These are phyloP conservation scores for Podila verticillata DNA, from an alignment of 192 early-diverging fungal genomes.

Conservation along the genomic window DNA sequence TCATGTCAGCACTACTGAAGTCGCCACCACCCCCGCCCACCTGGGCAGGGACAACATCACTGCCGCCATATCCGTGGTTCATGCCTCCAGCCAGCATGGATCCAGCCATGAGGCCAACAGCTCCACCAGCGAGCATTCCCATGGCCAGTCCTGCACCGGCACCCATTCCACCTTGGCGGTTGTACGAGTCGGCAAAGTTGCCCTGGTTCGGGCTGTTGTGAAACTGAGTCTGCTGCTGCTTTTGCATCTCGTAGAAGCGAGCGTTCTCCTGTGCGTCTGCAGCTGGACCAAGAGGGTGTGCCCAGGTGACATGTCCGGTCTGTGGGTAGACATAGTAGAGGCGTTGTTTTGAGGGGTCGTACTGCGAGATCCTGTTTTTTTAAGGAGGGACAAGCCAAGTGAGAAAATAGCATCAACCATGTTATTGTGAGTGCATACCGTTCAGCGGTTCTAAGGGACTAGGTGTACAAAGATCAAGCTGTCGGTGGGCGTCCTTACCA, in stretches of 20 bases:
- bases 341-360: constrained; percentile 31
- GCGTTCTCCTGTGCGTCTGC: constrained; percentile 30
- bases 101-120: constrained; percentile 36
- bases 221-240: constrained; percentile 17
- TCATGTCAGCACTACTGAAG: constrained; percentile 2
- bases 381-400: not conserved
- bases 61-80: constrained; percentile 5
- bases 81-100: constrained; percentile 22
- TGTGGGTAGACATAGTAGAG: constrained; percentile 47
- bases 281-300: constrained; percentile 19
- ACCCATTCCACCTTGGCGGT: constrained; percentile 42
- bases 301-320: constrained; percentile 30
- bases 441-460: not conserved
- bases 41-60: constrained; percentile 20
- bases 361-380: constrained; percentile 41
- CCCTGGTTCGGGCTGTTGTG: not conserved
- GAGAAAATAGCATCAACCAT: not conserved
- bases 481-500: constrained; percentile 13
- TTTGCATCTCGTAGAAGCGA: constrained; percentile 37
- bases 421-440: too few relatives aligned
- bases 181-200: constrained; percentile 26
- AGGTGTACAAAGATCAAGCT: not conserved
- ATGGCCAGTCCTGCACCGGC: constrained; percentile 37
- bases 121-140: constrained; percentile 42
- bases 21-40: constrained; percentile 1